Evolutionary conservation across 257 asterid genomes (phyloP).

Genomic region (Ligustrum vulgare): DNA sequence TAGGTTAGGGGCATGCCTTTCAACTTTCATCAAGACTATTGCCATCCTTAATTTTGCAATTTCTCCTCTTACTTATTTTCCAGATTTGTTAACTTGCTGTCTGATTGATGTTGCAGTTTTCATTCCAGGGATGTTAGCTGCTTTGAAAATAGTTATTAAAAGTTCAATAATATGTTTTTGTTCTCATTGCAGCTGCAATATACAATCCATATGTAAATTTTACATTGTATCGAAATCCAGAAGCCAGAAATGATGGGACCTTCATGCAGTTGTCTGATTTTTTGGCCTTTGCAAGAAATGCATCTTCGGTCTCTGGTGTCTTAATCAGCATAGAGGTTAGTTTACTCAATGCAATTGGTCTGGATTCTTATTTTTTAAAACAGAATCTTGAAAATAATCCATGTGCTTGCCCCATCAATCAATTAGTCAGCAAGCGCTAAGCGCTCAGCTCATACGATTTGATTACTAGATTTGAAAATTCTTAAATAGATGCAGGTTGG

Average conservation of each 20-base stretch:
- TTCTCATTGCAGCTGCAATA: slow-evolving; percentile 59
- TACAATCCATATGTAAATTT: slow-evolving; percentile 34
- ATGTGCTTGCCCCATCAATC: slow-evolving; percentile 4
- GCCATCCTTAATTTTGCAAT: slow-evolving; percentile 5
- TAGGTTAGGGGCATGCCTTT: not conserved
- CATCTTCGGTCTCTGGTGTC: slow-evolving; percentile 70
- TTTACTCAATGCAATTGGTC: slow-evolving; percentile 18
- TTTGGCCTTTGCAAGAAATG: slow-evolving; percentile 55
- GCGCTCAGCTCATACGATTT: not conserved
- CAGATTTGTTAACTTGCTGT: not conserved
- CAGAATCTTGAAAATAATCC: not conserved
- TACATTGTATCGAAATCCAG: slow-evolving; percentile 53
- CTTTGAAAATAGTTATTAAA: slow-evolving; percentile 15
- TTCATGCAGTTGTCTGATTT: slow-evolving; percentile 55
- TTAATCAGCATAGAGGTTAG: slow-evolving; percentile 68
- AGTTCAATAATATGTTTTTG: slow-evolving; percentile 15
- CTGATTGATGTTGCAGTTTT: not conserved
- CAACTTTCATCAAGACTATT: not conserved
- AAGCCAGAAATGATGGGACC: slow-evolving; percentile 36
- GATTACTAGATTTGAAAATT: slow-evolving; percentile 2
- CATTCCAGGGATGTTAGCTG: slow-evolving; percentile 1
- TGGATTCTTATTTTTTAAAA: slow-evolving; percentile 6
- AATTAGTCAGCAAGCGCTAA: not conserved
- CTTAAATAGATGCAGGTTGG: not conserved
- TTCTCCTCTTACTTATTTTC: not conserved